These are phyloP conservation scores for Colletotrichum cuscutae DNA, from an alignment of 2,329 filamentous ascomycete species.

Conservation along the genomic window DNA sequence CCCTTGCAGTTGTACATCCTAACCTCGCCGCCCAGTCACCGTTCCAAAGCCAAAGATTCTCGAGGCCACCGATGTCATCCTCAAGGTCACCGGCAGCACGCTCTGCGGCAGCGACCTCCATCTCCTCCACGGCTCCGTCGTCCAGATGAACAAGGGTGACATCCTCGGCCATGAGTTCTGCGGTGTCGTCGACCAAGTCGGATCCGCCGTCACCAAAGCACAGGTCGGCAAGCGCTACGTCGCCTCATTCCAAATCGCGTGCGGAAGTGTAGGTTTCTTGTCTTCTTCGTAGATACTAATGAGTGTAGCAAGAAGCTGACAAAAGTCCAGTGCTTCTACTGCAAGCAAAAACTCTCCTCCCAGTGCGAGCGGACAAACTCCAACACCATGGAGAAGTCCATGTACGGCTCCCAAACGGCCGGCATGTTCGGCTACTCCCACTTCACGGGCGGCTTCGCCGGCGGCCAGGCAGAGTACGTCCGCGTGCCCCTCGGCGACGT, in stretches of 20 bases:
- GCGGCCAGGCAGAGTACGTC: conserved; percentile 88
- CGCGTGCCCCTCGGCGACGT: conserved; percentile 83
- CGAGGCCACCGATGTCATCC: conserved; percentile 80
- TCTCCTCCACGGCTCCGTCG: conserved; percentile 64
- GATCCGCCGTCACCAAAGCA: conserved; percentile 62
- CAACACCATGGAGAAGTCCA: conserved; percentile 75
- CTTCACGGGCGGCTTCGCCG: conserved; percentile 87
- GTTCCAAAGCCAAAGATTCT: conserved; percentile 77
- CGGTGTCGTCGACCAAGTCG: conserved; percentile 65
- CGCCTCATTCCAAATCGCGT: conserved; percentile 87
- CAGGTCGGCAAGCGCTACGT: conserved; percentile 77
- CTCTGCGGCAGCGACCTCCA: conserved; percentile 70
- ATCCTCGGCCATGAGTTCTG: conserved; percentile 75
- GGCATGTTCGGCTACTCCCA: conserved; percentile 81
- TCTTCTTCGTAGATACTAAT: too few relatives aligned
- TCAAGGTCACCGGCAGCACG: conserved; percentile 77
- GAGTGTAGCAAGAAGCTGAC: too few relatives aligned
- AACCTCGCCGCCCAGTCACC: conserved; percentile 55
- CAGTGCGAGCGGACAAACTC: conserved; percentile 84
- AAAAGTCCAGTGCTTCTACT: conserved; percentile 72
- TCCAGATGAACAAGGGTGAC: conserved; percentile 71
- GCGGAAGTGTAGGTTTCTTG: conserved; percentile 51
- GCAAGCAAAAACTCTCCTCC: conserved; percentile 80
- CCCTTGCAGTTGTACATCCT: background rate
- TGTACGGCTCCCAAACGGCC: conserved; percentile 83